These are phyloP conservation scores for Aspergillus novoparasiticus DNA, from an alignment of 2,329 filamentous ascomycete species.

Conservation along the genomic window DNA sequence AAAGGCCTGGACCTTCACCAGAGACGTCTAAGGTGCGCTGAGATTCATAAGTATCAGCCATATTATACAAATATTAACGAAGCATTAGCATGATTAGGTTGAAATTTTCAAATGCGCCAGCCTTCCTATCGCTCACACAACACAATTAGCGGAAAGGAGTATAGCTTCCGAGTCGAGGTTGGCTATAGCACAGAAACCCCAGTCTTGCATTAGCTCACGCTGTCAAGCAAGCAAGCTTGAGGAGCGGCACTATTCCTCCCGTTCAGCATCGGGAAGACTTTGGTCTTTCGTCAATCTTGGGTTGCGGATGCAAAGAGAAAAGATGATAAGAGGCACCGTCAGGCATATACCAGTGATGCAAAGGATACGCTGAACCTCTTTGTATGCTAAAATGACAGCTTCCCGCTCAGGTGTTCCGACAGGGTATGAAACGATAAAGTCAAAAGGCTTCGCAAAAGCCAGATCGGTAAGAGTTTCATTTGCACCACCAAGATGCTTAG, in stretches of 20 bases:
- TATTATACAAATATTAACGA: background rate
- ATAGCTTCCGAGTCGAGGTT: background rate
- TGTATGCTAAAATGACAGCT: conserved; percentile 49
- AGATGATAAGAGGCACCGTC: conserved; percentile 49
- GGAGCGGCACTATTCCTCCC: background rate
- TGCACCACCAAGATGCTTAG: conserved; percentile 39
- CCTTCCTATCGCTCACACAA: background rate
- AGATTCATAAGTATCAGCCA: background rate
- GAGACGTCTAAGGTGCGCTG: background rate
- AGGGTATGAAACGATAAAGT: conserved; percentile 40
- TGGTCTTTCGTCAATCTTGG: conserved; percentile 50
- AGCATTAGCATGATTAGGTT: background rate
- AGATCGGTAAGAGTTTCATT: conserved; percentile 38
- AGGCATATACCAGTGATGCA: conserved; percentile 56
- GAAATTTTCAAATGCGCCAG: background rate
- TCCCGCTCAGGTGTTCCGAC: conserved; percentile 49
- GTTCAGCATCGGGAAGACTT: conserved; percentile 45
- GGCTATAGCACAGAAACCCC: background rate
- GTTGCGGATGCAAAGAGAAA: conserved; percentile 50
- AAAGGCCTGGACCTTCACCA: background rate
- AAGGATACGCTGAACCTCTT: conserved; percentile 49
- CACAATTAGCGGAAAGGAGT: background rate
- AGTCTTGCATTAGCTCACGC: background rate
- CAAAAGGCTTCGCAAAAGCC: conserved; percentile 49
- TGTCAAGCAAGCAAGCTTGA: background rate